These are phyloP conservation scores for Boeremia exigua DNA, from an alignment of 2,329 filamentous ascomycete species.

Conservation along the genomic window DNA sequence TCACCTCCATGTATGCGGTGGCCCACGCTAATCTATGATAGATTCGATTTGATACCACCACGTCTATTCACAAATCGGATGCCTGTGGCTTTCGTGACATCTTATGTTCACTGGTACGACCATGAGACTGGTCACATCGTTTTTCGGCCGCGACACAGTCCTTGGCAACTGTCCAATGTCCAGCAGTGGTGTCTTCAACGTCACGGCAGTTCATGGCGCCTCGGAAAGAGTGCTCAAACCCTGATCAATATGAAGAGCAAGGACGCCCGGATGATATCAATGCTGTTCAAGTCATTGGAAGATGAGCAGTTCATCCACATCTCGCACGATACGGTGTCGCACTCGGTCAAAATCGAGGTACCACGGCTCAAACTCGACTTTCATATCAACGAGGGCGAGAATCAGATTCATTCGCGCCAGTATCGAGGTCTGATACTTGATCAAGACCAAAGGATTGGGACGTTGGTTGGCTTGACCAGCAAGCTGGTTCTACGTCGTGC, in stretches of 20 bases:
- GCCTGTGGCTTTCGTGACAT: neutral
- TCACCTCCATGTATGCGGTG: too few species aligned
- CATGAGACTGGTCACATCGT: neutral
- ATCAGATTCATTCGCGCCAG: conserved; percentile 30
- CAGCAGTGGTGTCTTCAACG: conserved; percentile 25
- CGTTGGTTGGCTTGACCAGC: conserved; percentile 33
- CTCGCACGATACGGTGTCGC: conserved; percentile 6
- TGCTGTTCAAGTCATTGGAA: conserved; percentile 27
- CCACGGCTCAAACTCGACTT: conserved; percentile 24
- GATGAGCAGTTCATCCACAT: conserved; percentile 7
- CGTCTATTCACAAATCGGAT: neutral
- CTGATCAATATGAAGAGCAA: conserved; percentile 22
- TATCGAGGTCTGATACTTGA: conserved; percentile 38
- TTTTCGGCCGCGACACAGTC: neutral
- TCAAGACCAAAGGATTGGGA: conserved; percentile 27
- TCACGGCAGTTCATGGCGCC: conserved; percentile 20
- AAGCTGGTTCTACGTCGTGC: conserved; percentile 29
- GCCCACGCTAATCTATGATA: conserved; percentile 2
- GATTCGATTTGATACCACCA: neutral
- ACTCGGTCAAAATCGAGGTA: conserved; percentile 19
- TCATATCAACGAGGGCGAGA: neutral
- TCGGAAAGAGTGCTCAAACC: conserved; percentile 2
- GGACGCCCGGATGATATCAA: conserved; percentile 17
- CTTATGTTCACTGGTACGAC: neutral
- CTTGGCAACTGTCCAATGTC: neutral